Evolutionary conservation across 2,329 filamentous ascomycete genomes (phyloP).

Genomic region (Ceratocystis harringtonii): DNA sequence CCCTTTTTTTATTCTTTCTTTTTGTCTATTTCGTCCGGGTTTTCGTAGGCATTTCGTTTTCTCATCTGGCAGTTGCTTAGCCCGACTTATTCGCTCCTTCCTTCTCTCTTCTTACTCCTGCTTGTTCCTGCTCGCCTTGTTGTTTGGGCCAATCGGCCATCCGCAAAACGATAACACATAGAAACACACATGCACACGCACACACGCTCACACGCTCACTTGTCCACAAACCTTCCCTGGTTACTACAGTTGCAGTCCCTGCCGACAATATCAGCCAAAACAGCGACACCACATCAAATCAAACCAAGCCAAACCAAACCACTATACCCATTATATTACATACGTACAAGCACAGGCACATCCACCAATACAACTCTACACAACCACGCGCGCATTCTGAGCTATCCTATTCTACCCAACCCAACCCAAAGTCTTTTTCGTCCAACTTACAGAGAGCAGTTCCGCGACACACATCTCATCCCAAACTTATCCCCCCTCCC

Average conservation of each 20-base stretch:
- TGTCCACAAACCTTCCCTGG: neutral
- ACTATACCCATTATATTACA: too few relatives aligned
- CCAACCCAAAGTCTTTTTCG: neutral
- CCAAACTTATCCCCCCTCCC: too few relatives aligned
- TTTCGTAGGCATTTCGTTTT: neutral
- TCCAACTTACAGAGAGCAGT: neutral
- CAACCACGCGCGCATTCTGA: neutral
- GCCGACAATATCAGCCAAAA: neutral
- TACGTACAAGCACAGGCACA: neutral
- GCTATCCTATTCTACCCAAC: neutral
- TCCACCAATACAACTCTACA: neutral
- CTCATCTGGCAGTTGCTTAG: constrained; percentile 2
- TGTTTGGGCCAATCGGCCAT: neutral
- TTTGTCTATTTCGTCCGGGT: neutral
- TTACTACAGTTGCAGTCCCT: neutral
- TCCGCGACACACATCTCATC: neutral
- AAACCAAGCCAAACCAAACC: neutral
- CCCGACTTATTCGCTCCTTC: neutral
- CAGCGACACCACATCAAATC: neutral
- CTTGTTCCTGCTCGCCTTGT: neutral
- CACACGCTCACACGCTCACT: too few relatives aligned
- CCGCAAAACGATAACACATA: neutral
- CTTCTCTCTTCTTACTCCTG: neutral
- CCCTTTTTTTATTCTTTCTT: neutral
- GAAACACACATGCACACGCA: too few relatives aligned